Evolutionary conservation across 306 rosid species (phyloP).

Genomic region (Vicia faba): DNA sequence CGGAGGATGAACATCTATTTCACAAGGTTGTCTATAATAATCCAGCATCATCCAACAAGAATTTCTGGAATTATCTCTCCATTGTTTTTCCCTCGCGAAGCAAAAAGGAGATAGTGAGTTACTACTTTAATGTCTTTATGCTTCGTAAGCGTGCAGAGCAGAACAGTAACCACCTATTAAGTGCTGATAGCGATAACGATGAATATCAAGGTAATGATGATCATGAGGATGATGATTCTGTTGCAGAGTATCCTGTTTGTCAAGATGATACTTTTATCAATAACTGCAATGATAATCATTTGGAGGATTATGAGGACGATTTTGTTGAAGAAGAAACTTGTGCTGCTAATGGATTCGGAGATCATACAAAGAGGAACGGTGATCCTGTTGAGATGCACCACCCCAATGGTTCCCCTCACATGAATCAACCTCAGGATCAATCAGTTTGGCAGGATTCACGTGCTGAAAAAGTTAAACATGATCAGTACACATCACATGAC

Average conservation of each 20-base stretch:
- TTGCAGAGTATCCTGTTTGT: constrained; percentile 59
- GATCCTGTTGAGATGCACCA: constrained; percentile 24
- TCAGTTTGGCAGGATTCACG: constrained; percentile 43
- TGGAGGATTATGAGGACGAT: constrained; percentile 51
- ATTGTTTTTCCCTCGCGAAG: constrained; percentile 62
- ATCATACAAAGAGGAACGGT: constrained; percentile 28
- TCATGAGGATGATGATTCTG: constrained; percentile 77
- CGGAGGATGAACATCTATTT: constrained; percentile 66
- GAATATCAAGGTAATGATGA: constrained; percentile 75
- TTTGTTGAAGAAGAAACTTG: constrained; percentile 43
- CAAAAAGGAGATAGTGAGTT: constrained; percentile 80
- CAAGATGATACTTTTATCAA: constrained; percentile 38
- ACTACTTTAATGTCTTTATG: constrained; percentile 90
- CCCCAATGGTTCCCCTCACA: constrained; percentile 33
- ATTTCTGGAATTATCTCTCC: constrained; percentile 75
- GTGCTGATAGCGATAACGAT: constrained; percentile 83
- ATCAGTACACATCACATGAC: constrained; percentile 58
- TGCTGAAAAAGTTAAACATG: constrained; percentile 59
- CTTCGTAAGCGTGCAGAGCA: constrained; percentile 77
- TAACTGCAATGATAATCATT: constrained; percentile 39
- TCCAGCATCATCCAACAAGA: constrained; percentile 65
- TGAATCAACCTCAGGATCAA: constrained; percentile 35
- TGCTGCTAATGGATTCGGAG: constrained; percentile 28
- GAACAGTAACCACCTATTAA: constrained; percentile 57
- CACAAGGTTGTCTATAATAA: constrained; percentile 67